Evolutionary conservation across 306 rosid species (phyloP).

Genomic region (Oxytropis ochrocephala): DNA sequence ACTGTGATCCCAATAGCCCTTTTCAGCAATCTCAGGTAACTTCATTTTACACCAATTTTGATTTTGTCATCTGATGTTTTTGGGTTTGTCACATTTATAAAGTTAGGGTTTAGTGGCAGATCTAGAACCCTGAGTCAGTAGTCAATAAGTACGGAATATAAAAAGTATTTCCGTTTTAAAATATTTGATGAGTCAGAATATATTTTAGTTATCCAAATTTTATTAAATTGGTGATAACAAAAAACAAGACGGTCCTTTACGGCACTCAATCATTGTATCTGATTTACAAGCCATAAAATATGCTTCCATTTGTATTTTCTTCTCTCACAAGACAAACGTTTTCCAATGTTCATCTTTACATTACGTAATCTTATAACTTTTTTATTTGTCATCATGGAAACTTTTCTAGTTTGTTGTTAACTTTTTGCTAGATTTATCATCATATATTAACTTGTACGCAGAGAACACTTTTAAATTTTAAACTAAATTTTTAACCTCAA

Average conservation of each 20-base stretch:
- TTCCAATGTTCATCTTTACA: neutral
- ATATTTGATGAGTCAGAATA: no score
- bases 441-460: neutral
- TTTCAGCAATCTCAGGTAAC: conserved; percentile 51
- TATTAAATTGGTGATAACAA: no score
- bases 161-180: no score
- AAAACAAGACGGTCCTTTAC: no score
- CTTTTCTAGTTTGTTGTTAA: neutral
- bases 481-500: neutral
- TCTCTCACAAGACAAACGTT: neutral
- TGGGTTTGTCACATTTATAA: no score
- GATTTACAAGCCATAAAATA: neutral
- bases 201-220: no score
- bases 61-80: neutral
- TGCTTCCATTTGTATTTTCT: neutral
- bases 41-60: neutral
- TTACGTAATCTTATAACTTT: neutral
- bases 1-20: conserved; percentile 50
- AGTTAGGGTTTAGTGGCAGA: no score
- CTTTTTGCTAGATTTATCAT: neutral
- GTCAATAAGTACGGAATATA: no score
- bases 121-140: no score
- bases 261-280: neutral
- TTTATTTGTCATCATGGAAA: neutral
- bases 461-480: neutral